Conservation (phyloP, 73 alveolate genomes). For the Stentor roeselii region DNA sequence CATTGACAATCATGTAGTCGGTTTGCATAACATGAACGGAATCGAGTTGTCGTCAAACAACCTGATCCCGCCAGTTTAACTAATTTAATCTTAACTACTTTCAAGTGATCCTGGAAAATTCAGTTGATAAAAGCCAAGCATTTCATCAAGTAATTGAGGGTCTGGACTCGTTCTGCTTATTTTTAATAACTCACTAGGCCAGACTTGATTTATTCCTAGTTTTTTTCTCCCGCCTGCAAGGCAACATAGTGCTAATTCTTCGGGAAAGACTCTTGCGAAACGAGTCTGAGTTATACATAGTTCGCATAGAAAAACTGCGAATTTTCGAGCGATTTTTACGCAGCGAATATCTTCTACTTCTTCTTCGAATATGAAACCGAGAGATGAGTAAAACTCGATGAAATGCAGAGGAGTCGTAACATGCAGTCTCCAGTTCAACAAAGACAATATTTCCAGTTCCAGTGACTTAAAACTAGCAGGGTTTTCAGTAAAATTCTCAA, state of each 20-base stretch:
- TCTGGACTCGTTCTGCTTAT: slow-evolving; percentile 27
- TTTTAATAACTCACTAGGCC: slow-evolving; percentile 45
- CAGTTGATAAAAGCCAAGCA: neutral
- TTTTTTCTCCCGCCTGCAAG: slow-evolving; percentile 50
- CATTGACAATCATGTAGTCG: slow-evolving; percentile 53
- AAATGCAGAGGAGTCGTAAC: slow-evolving; percentile 48
- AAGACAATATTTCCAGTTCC: slow-evolving; percentile 41
- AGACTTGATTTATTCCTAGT: slow-evolving; percentile 32
- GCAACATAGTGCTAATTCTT: slow-evolving; percentile 45
- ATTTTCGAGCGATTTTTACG: slow-evolving; percentile 23
- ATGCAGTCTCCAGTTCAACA: slow-evolving; percentile 47
- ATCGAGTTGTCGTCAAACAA: neutral
- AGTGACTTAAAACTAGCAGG: slow-evolving; percentile 28
- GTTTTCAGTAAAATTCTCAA: slow-evolving; percentile 17
- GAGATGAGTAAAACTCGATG: slow-evolving; percentile 32
- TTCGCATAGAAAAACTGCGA: slow-evolving; percentile 56
- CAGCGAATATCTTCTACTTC: slow-evolving; percentile 21
- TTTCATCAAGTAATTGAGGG: neutral
- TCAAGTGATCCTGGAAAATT: neutral
- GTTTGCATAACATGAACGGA: slow-evolving; percentile 46
- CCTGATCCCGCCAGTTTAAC: slow-evolving; percentile 23
- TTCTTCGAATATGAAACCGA: slow-evolving; percentile 44
- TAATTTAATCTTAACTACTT: too few relatives aligned
- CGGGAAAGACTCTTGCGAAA: slow-evolving; percentile 42
- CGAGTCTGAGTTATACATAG: slow-evolving; percentile 47